Percentiles rank a stretch among this genome's conserved stretches.
Evolutionary conservation across 108 stramenopile species (phyloP).

Genomic region (Cylindrotheca fusiformis): DNA sequence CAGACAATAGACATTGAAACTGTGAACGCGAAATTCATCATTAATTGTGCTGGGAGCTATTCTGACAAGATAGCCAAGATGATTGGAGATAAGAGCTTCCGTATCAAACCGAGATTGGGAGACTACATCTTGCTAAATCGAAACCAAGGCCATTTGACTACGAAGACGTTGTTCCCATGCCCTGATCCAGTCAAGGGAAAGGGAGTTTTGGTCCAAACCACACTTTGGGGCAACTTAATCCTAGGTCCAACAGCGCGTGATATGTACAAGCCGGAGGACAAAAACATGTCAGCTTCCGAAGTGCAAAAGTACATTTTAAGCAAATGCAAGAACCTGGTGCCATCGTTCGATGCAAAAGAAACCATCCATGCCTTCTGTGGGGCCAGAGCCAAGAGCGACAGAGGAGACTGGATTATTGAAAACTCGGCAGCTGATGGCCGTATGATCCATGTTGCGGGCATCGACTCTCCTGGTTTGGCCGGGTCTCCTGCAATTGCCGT

Average conservation of each 20-base stretch:
- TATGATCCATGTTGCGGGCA: conserved; percentile 80
- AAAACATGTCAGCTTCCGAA: conserved; percentile 39
- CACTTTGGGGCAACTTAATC: conserved; percentile 80
- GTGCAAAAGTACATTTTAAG: conserved; percentile 74
- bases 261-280: conserved; percentile 46
- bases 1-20: conserved; percentile 51
- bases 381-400: conserved; percentile 62
- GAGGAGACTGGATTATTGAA: conserved; percentile 87
- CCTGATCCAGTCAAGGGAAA: conserved; percentile 81
- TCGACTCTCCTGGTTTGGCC: conserved; percentile 76
- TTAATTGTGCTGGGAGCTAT: conserved; percentile 76
- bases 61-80: conserved; percentile 68
- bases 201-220: conserved; percentile 80
- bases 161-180: conserved; percentile 71
- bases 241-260: conserved; percentile 79
- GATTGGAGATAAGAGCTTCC: conserved; percentile 78
- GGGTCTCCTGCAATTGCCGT: conserved; percentile 80
- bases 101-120: conserved; percentile 71
- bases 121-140: conserved; percentile 73
- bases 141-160: conserved; percentile 68
- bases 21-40: conserved; percentile 53
- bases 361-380: conserved; percentile 74
- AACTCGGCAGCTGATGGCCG: conserved; percentile 44
- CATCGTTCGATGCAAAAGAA: conserved; percentile 65
- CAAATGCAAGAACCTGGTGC: conserved; percentile 71